These are phyloP conservation scores for Calonectria montana DNA, from an alignment of 2,329 filamentous ascomycete genomes.

Conservation along the genomic window DNA sequence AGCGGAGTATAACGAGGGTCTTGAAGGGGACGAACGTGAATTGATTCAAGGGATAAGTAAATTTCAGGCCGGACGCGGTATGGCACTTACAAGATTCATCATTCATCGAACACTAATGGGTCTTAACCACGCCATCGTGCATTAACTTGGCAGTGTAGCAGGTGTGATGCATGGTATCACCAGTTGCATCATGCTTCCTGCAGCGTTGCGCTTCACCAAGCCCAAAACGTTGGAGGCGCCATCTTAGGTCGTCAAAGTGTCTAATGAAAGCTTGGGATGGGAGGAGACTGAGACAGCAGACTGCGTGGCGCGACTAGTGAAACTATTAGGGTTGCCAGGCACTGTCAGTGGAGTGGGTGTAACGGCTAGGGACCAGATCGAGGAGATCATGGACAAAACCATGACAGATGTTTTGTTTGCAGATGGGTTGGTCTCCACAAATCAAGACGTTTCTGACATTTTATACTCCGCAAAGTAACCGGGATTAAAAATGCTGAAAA, in stretches of 20 bases:
- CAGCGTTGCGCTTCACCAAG: neutral
- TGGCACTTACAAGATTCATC: neutral
- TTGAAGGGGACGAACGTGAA: neutral
- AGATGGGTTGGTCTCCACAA: neutral
- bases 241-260: neutral
- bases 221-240: neutral
- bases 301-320: neutral
- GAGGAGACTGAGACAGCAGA: neutral
- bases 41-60: neutral
- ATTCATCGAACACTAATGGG: neutral
- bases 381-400: neutral
- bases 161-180: slow-evolving; percentile 1
- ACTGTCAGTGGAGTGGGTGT: neutral
- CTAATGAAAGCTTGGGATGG: neutral
- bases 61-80: neutral
- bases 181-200: neutral
- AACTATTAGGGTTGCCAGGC: neutral
- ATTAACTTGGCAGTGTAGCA: neutral
- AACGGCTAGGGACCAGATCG: neutral
- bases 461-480: neutral
- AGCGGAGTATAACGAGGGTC: neutral
- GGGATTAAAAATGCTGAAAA: too few relatives aligned
- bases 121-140: neutral
- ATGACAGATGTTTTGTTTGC: neutral
- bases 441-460: neutral